A percentile compares a stretch with the other conserved stretches of the same genome.
These are phyloP conservation scores for Hanseniaspora nectarophila DNA, from an alignment of 805 yeast species.

Conservation along the genomic window DNA sequence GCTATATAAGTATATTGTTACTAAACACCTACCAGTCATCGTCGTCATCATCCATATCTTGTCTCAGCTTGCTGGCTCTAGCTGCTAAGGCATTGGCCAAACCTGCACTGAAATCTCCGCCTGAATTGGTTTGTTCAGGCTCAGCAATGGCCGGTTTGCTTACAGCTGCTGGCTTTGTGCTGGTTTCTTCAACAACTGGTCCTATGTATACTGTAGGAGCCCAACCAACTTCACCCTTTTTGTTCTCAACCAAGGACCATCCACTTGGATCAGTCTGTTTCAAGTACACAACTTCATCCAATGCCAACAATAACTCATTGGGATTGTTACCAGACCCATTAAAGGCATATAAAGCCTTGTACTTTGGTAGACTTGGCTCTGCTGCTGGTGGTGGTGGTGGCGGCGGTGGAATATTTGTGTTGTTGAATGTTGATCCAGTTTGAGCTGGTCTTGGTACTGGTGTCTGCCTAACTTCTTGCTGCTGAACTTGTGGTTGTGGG, in stretches of 20 bases:
- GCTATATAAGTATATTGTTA: no score
- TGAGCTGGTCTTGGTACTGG: constrained; percentile 22
- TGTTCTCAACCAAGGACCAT: constrained; percentile 81
- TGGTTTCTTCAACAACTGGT: constrained; percentile 34
- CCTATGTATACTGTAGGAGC: constrained; percentile 87
- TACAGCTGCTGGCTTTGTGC: constrained; percentile 32
- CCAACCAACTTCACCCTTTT: constrained; percentile 88
- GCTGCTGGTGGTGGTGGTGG: constrained; percentile 60
- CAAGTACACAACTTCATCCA: constrained; percentile 65
- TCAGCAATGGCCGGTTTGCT: constrained; percentile 20
- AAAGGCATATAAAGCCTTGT: constrained; percentile 76
- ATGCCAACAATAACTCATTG: constrained; percentile 63
- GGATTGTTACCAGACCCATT: constrained; percentile 68
- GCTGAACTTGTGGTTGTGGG: constrained; percentile 16
- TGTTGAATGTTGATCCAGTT: constrained; percentile 19
- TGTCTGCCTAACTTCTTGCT: constrained; percentile 20
- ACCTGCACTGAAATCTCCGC: constrained; percentile 55
- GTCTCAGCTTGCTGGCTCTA: constrained; percentile 52
- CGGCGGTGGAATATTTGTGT: constrained; percentile 42
- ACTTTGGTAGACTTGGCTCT: constrained; percentile 61
- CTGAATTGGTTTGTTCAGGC: constrained; percentile 18
- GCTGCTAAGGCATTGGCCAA: constrained; percentile 78
- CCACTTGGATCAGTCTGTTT: constrained; percentile 69
- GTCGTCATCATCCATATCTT: constrained; percentile 52
- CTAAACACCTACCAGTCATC: constrained; percentile 22